Conservation (phyloP, 768 basidiomycete species). For the Mycena vitilis region DNA sequence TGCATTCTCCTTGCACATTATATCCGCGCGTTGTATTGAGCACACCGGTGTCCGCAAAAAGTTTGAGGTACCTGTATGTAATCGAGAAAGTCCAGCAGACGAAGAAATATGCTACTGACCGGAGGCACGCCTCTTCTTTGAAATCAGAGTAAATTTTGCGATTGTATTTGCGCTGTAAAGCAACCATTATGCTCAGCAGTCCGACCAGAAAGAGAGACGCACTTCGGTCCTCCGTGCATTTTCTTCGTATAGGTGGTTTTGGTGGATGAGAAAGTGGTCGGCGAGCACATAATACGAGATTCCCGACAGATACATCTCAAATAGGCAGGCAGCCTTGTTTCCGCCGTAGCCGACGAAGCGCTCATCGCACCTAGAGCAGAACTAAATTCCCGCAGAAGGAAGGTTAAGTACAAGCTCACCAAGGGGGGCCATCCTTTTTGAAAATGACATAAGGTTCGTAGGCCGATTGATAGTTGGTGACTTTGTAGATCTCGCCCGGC, state of each 20-base stretch:
- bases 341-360: constrained; percentile 92
- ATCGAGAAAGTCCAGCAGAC: not conserved
- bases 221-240: constrained; percentile 78
- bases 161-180: constrained; percentile 74
- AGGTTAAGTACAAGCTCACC: constrained; percentile 54
- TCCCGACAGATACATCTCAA: constrained; percentile 91
- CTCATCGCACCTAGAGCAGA: constrained; percentile 82
- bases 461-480: constrained; percentile 80
- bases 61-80: constrained; percentile 68
- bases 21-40: constrained; percentile 62
- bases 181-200: not conserved
- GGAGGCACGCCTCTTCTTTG: constrained; percentile 79
- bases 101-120: constrained; percentile 49
- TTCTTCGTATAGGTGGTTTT: constrained; percentile 87
- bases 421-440: constrained; percentile 79
- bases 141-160: constrained; percentile 83
- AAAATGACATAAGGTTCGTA: constrained; percentile 93
- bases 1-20: constrained; percentile 73
- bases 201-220: constrained; percentile 12
- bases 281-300: constrained; percentile 85
- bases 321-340: constrained; percentile 93
- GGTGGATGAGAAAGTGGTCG: constrained; percentile 91
- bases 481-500: constrained; percentile 79
- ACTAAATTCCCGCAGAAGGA: constrained; percentile 17
- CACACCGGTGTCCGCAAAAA: constrained; percentile 62